phyloP scores from a whole-genome alignment of 495 filamentous ascomycete genomes.

The Sphaerosporella brunnea region DNA sequence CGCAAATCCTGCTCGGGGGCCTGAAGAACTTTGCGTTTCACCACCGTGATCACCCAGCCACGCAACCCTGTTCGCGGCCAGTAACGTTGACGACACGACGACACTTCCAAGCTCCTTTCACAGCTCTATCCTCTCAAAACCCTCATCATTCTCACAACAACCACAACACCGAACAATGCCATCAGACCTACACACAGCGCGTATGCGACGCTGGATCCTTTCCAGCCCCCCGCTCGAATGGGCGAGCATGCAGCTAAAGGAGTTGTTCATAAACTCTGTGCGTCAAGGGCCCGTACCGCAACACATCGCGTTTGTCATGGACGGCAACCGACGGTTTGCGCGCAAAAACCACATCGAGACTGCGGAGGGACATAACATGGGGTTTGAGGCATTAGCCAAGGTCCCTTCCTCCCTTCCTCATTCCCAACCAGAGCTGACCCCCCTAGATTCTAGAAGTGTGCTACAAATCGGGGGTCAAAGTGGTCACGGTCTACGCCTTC shows the following conservation, averaged over 20 bases:
- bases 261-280: slow-evolving; percentile 69
- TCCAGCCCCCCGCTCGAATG: slow-evolving; percentile 81
- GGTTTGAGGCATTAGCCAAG: slow-evolving; percentile 82
- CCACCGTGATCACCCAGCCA: not conserved
- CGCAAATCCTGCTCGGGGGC: not conserved
- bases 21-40: not conserved
- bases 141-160: not conserved
- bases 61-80: too few relatives aligned
- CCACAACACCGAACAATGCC: slow-evolving; percentile 7
- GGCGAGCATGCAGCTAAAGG: slow-evolving; percentile 49
- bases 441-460: slow-evolving; percentile 81
- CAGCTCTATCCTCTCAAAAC: too few relatives aligned
- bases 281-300: slow-evolving; percentile 78
- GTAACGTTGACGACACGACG: too few relatives aligned
- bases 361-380: slow-evolving; percentile 88
- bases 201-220: slow-evolving; percentile 61
- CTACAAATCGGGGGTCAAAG: slow-evolving; percentile 87
- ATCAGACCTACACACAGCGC: slow-evolving; percentile 21
- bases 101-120: too few relatives aligned
- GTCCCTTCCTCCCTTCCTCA: slow-evolving; percentile 29
- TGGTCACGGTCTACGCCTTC: slow-evolving; percentile 95
- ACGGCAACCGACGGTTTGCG: slow-evolving; percentile 87
- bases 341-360: slow-evolving; percentile 83
- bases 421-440: not conserved
- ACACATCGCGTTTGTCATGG: slow-evolving; percentile 97